Conservation (phyloP, 495 filamentous ascomycete species). For the Podospora didyma region DNA sequence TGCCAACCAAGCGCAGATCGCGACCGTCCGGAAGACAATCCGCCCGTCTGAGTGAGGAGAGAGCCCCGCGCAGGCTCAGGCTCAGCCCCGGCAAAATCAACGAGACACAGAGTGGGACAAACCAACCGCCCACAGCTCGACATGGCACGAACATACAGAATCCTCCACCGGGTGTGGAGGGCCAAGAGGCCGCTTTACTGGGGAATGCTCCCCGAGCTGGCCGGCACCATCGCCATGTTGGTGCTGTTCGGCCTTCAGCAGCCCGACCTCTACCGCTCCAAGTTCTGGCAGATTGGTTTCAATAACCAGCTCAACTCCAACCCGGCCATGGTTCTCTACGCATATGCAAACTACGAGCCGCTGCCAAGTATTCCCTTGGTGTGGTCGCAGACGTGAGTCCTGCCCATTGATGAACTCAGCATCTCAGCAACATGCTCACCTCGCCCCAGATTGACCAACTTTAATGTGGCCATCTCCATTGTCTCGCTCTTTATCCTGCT, state of each 20-base stretch:
- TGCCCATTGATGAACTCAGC: background rate
- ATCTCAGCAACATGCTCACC: constrained; percentile 6
- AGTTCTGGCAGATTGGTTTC: constrained; percentile 76
- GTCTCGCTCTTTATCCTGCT: constrained; percentile 67
- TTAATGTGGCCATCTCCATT: constrained; percentile 78
- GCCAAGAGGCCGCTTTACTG: constrained; percentile 57
- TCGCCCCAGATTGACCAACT: constrained; percentile 64
- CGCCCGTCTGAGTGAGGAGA: background rate
- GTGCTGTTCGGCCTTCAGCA: constrained; percentile 79
- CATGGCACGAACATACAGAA: constrained; percentile 37
- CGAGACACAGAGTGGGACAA: background rate
- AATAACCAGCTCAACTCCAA: constrained; percentile 80
- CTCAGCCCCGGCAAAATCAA: background rate
- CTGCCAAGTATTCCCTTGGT: constrained; percentile 65
- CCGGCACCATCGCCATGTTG: constrained; percentile 63
- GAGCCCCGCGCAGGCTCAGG: too few species aligned
- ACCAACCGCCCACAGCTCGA: constrained; percentile 9
- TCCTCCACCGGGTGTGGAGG: constrained; percentile 58
- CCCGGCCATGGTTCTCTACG: constrained; percentile 67
- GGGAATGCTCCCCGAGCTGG: constrained; percentile 67
- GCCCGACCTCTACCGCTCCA: constrained; percentile 73
- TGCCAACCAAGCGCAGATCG: background rate
- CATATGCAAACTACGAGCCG: constrained; percentile 68
- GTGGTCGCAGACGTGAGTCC: constrained; percentile 74
- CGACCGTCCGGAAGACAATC: background rate